These are phyloP conservation scores for Heritiera fomes DNA, from an alignment of 345 rosid species.

Conservation along the genomic window DNA sequence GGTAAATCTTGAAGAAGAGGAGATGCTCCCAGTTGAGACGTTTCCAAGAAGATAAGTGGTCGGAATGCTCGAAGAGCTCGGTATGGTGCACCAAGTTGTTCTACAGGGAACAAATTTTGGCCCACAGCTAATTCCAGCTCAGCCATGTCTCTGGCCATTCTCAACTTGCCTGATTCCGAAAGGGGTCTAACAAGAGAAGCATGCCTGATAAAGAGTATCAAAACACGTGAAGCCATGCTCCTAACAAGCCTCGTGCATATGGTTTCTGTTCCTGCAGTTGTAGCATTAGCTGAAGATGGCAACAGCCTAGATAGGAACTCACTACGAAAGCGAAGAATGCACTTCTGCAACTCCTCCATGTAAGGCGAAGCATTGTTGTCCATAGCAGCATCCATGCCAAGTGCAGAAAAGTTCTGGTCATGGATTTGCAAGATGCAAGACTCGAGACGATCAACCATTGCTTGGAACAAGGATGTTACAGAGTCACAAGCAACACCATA, in stretches of 20 bases:
- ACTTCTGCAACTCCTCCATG: conserved; percentile 95
- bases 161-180: conserved; percentile 94
- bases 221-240: conserved; percentile 85
- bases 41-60: conserved; percentile 90
- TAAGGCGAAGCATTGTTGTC: conserved; percentile 90
- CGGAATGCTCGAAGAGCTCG: conserved; percentile 95
- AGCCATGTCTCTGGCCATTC: conserved; percentile 99
- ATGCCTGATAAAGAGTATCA: conserved; percentile 86
- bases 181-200: conserved; percentile 95
- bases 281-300: conserved; percentile 64
- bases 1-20: conserved; percentile 93
- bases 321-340: conserved; percentile 79
- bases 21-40: conserved; percentile 73
- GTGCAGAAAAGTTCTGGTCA: conserved; percentile 77
- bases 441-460: conserved; percentile 88
- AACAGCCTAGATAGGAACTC: conserved; percentile 85
- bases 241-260: conserved; percentile 92
- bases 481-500: conserved; percentile 91
- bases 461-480: conserved; percentile 84
- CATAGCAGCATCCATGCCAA: conserved; percentile 74
- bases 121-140: conserved; percentile 96
- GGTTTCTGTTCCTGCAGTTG: conserved; percentile 62
- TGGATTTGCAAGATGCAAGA: conserved; percentile 92
- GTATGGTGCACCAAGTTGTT: conserved; percentile 93
- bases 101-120: conserved; percentile 92